Evolutionary conservation across 257 asterid species (phyloP).

Genomic region (Nicotiana noctiflora): DNA sequence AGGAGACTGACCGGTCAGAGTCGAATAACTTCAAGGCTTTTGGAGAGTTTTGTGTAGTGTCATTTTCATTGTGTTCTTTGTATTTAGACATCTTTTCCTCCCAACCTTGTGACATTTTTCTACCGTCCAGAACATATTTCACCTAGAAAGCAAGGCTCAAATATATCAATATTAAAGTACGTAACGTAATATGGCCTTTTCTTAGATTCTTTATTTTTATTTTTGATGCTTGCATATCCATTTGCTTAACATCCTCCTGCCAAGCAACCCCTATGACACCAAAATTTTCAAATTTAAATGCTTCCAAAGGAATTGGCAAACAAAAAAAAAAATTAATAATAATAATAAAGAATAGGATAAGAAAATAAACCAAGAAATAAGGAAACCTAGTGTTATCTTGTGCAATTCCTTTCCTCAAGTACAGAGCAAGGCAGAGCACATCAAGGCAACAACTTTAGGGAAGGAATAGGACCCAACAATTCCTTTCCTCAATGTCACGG

Average conservation of each 20-base stretch:
- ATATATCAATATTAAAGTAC: too few species aligned
- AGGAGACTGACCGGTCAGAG: neutral
- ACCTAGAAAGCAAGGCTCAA: neutral
- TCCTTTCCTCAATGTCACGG: conserved; percentile 28
- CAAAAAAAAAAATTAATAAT: too few species aligned
- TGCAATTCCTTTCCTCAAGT: conserved; percentile 13
- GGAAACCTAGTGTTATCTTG: neutral
- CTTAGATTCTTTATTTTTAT: too few species aligned
- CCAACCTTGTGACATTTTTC: neutral
- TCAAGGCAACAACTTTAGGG: neutral
- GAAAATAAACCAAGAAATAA: neutral
- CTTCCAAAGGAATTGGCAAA: too few species aligned
- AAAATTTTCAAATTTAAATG: too few species aligned
- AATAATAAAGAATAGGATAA: too few species aligned
- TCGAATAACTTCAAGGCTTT: neutral
- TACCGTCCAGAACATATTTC: neutral
- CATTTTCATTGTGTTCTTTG: neutral
- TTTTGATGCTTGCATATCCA: too few species aligned
- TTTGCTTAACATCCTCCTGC: too few species aligned
- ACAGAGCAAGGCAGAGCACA: conserved; percentile 21
- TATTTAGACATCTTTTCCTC: neutral
- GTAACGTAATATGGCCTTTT: too few species aligned
- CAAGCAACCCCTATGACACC: too few species aligned
- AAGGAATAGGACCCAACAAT: conserved; percentile 18
- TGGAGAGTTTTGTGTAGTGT: neutral